These are phyloP conservation scores for Colletotrichum sp. DNA, from an alignment of 2,329 filamentous ascomycete genomes.

Conservation along the genomic window DNA sequence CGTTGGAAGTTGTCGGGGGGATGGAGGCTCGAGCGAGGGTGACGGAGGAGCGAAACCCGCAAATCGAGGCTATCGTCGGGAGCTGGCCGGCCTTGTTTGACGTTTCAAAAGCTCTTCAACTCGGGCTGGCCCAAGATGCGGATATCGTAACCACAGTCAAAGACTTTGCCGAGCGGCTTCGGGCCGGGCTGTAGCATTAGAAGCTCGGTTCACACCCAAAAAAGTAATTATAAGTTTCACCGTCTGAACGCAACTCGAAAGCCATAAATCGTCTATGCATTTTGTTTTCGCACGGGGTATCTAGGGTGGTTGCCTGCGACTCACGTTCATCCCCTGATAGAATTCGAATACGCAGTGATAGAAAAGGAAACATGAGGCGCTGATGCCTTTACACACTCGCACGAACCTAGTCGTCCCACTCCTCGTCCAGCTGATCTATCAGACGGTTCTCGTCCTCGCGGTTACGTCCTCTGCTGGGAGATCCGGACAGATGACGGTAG, in stretches of 20 bases:
- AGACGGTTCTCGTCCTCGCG: slow-evolving; percentile 88
- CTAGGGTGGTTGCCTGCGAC: slow-evolving; percentile 15
- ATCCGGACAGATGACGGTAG: slow-evolving; percentile 68
- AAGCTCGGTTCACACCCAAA: neutral
- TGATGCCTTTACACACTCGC: neutral
- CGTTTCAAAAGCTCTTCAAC: slow-evolving; percentile 51
- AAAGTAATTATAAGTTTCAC: neutral
- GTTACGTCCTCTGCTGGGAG: slow-evolving; percentile 53
- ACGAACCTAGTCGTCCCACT: slow-evolving; percentile 82
- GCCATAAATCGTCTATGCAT: slow-evolving; percentile 15
- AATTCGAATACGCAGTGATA: neutral
- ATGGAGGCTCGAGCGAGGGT: slow-evolving; percentile 46
- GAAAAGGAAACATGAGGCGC: neutral
- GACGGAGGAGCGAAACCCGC: slow-evolving; percentile 51
- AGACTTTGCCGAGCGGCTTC: slow-evolving; percentile 12
- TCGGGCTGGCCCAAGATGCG: slow-evolving; percentile 57
- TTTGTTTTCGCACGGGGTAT: slow-evolving; percentile 14
- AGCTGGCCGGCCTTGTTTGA: slow-evolving; percentile 60
- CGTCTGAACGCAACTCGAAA: neutral
- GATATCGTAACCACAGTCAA: slow-evolving; percentile 34
- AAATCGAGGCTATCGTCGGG: slow-evolving; percentile 53
- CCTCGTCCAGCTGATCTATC: slow-evolving; percentile 95
- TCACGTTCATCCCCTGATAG: slow-evolving; percentile 1
- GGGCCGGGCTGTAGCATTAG: neutral
- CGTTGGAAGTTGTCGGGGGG: slow-evolving; percentile 53